phyloP scores from a whole-genome alignment of 495 filamentous ascomycete species.

The Penicillium bialowiezense region DNA sequence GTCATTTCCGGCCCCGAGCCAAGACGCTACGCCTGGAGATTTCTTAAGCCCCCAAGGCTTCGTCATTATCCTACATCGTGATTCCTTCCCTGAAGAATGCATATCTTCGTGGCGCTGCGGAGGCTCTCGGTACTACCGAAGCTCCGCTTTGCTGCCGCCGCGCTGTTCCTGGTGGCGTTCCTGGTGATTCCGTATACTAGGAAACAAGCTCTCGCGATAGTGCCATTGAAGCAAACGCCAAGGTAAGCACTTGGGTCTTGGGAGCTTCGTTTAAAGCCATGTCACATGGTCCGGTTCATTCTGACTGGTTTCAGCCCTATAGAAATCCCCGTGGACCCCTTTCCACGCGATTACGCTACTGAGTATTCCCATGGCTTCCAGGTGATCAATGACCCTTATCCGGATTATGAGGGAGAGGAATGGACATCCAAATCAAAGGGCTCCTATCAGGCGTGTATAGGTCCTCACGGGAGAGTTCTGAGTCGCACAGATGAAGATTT shows the following conservation, averaged over 20 bases:
- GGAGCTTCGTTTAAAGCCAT: too few relatives aligned
- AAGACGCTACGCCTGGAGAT: neutral
- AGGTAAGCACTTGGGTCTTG: neutral
- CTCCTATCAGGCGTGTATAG: constrained; percentile 34
- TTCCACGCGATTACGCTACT: constrained; percentile 1
- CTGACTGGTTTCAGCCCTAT: constrained; percentile 3
- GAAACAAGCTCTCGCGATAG: neutral
- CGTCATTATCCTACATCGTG: neutral
- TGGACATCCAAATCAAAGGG: constrained; percentile 41
- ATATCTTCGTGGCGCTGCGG: neutral
- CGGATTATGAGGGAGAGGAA: constrained; percentile 38
- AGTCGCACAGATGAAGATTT: constrained; percentile 36
- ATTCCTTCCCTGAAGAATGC: neutral
- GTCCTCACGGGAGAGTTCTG: constrained; percentile 37
- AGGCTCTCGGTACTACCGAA: neutral
- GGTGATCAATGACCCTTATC: constrained; percentile 44
- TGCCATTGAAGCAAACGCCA: neutral
- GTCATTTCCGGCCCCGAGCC: neutral
- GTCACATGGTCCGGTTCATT: neutral
- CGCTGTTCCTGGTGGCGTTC: neutral
- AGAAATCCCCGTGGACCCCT: neutral
- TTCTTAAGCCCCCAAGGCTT: neutral
- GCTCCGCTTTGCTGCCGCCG: constrained; percentile 1
- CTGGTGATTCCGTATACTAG: neutral
- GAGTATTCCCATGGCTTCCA: neutral